These are phyloP conservation scores for Triticum urartu DNA, from an alignment of 176 grass and related monocot genomes.

Conservation along the genomic window DNA sequence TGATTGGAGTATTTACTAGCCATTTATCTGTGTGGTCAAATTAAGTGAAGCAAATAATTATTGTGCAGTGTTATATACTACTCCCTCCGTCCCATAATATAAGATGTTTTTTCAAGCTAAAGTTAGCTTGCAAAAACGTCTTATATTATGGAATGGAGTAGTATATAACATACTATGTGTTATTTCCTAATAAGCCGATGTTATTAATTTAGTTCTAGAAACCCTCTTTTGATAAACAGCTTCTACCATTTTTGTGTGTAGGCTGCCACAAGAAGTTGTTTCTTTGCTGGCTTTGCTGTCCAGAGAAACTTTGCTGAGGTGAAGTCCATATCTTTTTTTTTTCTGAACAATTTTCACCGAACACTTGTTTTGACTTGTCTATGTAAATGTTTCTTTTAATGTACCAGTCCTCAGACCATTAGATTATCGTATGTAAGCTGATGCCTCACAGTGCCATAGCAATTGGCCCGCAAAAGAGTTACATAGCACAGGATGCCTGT, in stretches of 20 bases:
- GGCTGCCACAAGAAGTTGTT: conserved; percentile 96
- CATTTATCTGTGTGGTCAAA: not conserved
- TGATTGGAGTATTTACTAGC: not conserved
- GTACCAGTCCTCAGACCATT: not conserved
- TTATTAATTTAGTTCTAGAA: conserved; percentile 22
- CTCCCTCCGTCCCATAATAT: too few relatives aligned
- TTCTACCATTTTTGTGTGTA: conserved; percentile 29
- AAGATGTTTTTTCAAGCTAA: too few relatives aligned
- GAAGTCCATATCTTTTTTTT: not conserved
- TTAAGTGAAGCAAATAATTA: not conserved
- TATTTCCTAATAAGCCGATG: not conserved
- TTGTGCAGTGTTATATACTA: not conserved
- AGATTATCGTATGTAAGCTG: not conserved
- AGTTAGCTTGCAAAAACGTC: too few relatives aligned
- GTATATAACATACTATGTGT: not conserved
- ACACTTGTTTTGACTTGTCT: not conserved
- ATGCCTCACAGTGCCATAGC: not conserved
- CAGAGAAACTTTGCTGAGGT: conserved; percentile 99
- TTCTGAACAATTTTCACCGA: not conserved
- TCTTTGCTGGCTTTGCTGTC: conserved; percentile 94
- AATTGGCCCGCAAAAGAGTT: not conserved
- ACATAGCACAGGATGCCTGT: not conserved
- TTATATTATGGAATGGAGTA: too few relatives aligned
- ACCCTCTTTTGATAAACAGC: not conserved
- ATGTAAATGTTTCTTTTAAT: not conserved